Percentiles rank a stretch among this genome's conserved stretches.
Conservation (phyloP, 805 yeast genomes). For the Candida nemodendra region DNA sequence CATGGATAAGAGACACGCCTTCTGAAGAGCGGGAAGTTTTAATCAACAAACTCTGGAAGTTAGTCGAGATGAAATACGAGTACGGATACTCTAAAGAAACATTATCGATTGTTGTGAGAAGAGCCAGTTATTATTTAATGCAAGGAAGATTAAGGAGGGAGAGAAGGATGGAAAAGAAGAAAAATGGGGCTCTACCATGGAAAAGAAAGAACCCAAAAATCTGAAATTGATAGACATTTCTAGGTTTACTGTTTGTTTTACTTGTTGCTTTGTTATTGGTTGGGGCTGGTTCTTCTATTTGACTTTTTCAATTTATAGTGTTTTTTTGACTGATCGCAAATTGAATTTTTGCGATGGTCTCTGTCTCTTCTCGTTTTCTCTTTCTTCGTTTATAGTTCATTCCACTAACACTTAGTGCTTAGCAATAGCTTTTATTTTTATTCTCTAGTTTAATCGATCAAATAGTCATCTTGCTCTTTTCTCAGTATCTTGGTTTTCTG, state of each 20-base stretch:
- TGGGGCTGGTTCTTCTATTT: too few relatives aligned
- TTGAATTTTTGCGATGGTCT: too few relatives aligned
- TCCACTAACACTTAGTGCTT: too few relatives aligned
- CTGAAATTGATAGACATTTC: neutral
- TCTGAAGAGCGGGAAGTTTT: conserved; percentile 48
- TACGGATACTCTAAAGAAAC: conserved; percentile 52
- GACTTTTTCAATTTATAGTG: too few relatives aligned
- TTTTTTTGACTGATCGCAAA: too few relatives aligned
- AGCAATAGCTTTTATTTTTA: too few relatives aligned
- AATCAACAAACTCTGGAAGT: conserved; percentile 46
- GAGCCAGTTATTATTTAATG: conserved; percentile 80
- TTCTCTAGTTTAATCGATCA: too few relatives aligned
- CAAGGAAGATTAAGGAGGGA: conserved; percentile 73
- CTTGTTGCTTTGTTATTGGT: neutral
- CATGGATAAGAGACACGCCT: conserved; percentile 83
- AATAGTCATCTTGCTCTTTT: too few relatives aligned
- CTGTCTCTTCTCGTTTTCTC: too few relatives aligned
- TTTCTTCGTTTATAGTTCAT: too few relatives aligned
- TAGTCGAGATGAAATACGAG: conserved; percentile 47
- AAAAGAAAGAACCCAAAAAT: conserved; percentile 10
- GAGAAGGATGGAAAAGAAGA: conserved; percentile 49
- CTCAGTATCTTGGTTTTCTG: too few relatives aligned
- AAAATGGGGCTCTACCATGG: conserved; percentile 18
- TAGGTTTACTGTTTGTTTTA: neutral
- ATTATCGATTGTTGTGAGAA: conserved; percentile 70